These are phyloP conservation scores for Austroboletus olivaceoglutinosus DNA, from an alignment of 1,284 basidiomycete species.

Conservation along the genomic window DNA sequence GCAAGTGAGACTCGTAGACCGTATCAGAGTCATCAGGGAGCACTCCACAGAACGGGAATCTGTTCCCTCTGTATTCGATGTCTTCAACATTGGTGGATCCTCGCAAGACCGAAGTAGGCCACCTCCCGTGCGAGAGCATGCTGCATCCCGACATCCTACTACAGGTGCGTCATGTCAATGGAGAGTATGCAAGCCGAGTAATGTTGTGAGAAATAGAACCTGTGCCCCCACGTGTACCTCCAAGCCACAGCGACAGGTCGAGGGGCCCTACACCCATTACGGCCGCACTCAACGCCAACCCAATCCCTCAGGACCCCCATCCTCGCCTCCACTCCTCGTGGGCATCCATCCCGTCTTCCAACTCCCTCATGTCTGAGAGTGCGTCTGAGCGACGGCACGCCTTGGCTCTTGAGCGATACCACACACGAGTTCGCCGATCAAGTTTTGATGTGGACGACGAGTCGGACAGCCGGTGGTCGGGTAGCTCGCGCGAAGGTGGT, in stretches of 20 bases:
- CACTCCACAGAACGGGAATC: slow-evolving; percentile 22
- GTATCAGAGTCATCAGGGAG: slow-evolving; percentile 21
- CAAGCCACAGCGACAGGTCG: slow-evolving; percentile 14
- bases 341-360: slow-evolving; percentile 36
- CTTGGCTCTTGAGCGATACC: slow-evolving; percentile 33
- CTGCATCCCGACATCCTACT: slow-evolving; percentile 9
- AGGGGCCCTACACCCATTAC: slow-evolving; percentile 17
- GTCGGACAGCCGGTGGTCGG: slow-evolving; percentile 24
- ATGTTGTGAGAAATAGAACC: slow-evolving; percentile 14
- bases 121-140: slow-evolving; percentile 10
- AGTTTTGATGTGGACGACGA: slow-evolving; percentile 31
- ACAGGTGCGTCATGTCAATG: slow-evolving; percentile 13
- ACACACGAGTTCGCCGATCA: slow-evolving; percentile 15
- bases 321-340: slow-evolving; percentile 26
- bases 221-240: slow-evolving; percentile 11
- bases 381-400: slow-evolving; percentile 39
- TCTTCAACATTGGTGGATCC: slow-evolving; percentile 25
- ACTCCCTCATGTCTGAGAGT: slow-evolving; percentile 44
- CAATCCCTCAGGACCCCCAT: slow-evolving; percentile 14
- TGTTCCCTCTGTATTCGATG: slow-evolving; percentile 29
- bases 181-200: slow-evolving; percentile 1
- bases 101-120: slow-evolving; percentile 18
- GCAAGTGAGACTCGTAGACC: slow-evolving; percentile 10
- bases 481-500: slow-evolving; percentile 15
- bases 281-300: slow-evolving; percentile 9